Evolutionary conservation across 192 early-diverging fungal species (phyloP).

Genomic region (Cladochytrium replicatum): DNA sequence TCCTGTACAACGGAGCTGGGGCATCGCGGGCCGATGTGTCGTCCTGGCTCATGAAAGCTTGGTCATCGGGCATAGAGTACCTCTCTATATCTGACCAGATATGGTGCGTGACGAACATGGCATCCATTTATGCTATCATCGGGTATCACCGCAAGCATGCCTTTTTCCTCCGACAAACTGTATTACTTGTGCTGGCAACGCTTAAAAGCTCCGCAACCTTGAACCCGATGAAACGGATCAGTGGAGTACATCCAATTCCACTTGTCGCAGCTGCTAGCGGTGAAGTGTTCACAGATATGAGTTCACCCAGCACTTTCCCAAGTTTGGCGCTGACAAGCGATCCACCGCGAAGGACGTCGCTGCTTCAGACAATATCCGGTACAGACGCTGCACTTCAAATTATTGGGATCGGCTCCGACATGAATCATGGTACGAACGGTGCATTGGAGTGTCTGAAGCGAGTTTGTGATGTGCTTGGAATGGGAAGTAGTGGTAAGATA

Average conservation of each 20-base stretch:
- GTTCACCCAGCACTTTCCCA: too few relatives aligned
- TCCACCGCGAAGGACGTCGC: too few relatives aligned
- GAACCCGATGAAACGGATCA: background rate
- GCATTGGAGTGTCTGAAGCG: slow-evolving; percentile 53
- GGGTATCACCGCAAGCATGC: slow-evolving; percentile 56
- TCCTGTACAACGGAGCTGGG: slow-evolving; percentile 6
- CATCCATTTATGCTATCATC: slow-evolving; percentile 47
- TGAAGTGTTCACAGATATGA: too few relatives aligned
- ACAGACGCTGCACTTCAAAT: too few relatives aligned
- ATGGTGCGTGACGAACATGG: slow-evolving; percentile 35
- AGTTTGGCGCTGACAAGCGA: too few relatives aligned
- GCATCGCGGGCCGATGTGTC: slow-evolving; percentile 39
- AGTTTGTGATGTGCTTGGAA: slow-evolving; percentile 60
- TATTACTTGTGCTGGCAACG: slow-evolving; percentile 18
- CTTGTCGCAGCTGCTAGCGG: background rate
- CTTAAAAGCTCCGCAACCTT: slow-evolving; percentile 11
- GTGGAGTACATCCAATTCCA: background rate
- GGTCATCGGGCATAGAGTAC: slow-evolving; percentile 38
- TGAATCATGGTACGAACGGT: slow-evolving; percentile 28
- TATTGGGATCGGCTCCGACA: background rate
- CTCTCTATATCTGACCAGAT: slow-evolving; percentile 51
- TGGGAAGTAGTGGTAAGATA: slow-evolving; percentile 38
- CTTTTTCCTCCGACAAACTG: slow-evolving; percentile 59
- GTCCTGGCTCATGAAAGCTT: slow-evolving; percentile 55
- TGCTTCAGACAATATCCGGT: too few relatives aligned